phyloP scores from a whole-genome alignment of 352 stramenopile genomes.

The Globisporangium alternatum region DNA sequence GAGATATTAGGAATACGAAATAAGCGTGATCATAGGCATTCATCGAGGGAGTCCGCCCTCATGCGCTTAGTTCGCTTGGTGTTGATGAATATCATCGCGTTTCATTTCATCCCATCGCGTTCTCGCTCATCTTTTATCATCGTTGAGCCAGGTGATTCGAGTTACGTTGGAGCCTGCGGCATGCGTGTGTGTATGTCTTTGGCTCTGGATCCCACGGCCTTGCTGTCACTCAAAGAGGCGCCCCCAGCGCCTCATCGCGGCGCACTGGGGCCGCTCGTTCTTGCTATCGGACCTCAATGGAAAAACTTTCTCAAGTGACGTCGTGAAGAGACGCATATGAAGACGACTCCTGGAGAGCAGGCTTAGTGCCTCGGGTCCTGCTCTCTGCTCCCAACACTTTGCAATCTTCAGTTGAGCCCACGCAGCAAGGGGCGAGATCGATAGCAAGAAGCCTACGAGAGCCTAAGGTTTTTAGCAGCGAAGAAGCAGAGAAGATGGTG shows the following conservation, averaged over 20 bases:
- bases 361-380: background rate
- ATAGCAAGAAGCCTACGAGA: background rate
- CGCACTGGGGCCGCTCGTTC: background rate
- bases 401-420: slow-evolving; percentile 9
- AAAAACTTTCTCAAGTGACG: background rate
- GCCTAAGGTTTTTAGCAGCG: background rate
- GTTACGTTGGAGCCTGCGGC: background rate
- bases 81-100: too few relatives aligned
- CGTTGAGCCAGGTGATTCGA: background rate
- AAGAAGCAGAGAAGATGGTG: slow-evolving; percentile 11
- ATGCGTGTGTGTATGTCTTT: background rate
- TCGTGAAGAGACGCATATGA: background rate
- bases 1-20: too few relatives aligned
- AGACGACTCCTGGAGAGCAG: background rate
- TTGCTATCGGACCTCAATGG: background rate
- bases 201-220: background rate
- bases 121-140: too few relatives aligned
- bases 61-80: too few relatives aligned
- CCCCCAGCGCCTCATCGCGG: background rate
- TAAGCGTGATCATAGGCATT: too few relatives aligned
- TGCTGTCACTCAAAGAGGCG: background rate
- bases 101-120: too few relatives aligned
- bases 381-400: background rate
- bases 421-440: background rate
- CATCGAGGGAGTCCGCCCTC: too few relatives aligned